Evolutionary conservation across 208 protist species (phyloP).

Genomic region (Histomonas meleagridis): DNA sequence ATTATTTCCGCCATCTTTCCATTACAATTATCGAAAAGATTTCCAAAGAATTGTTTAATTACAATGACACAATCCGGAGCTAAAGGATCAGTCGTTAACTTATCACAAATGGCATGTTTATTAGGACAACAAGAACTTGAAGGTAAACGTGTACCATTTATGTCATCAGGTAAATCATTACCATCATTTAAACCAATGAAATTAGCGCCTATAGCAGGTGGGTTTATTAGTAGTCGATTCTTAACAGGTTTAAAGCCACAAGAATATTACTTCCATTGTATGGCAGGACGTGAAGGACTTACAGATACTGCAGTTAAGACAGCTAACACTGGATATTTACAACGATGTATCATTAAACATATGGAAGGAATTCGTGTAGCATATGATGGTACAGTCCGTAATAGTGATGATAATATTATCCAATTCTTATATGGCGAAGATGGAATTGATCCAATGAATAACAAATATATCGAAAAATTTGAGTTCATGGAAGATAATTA

Average conservation of each 20-base stretch:
- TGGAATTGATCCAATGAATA: slow-evolving; percentile 55
- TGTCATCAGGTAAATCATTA: slow-evolving; percentile 51
- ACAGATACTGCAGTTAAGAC: slow-evolving; percentile 99
- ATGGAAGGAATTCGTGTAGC: slow-evolving; percentile 65
- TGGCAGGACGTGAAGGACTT: slow-evolving; percentile 97
- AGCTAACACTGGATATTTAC: slow-evolving; percentile 71
- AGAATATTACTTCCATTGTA: slow-evolving; percentile 97
- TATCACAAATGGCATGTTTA: slow-evolving; percentile 57
- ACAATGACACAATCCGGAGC: slow-evolving; percentile 73
- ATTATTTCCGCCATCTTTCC: slow-evolving; percentile 63
- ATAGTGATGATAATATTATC: slow-evolving; percentile 52
- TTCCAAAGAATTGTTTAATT: slow-evolving; percentile 88
- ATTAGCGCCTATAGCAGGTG: slow-evolving; percentile 55
- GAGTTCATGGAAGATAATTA: neutral
- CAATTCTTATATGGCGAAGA: slow-evolving; percentile 93
- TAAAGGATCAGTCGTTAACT: slow-evolving; percentile 60
- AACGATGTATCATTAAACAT: slow-evolving; percentile 78
- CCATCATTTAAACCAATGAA: slow-evolving; percentile 60
- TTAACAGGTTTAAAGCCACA: slow-evolving; percentile 94
- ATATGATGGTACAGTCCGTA: slow-evolving; percentile 53
- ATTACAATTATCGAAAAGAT: slow-evolving; percentile 64
- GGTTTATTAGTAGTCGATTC: slow-evolving; percentile 69
- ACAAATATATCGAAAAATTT: slow-evolving; percentile 5
- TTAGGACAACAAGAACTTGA: slow-evolving; percentile 63
- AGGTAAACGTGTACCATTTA: slow-evolving; percentile 55